These are phyloP conservation scores for Amphirosellinia nigrospora DNA, from an alignment of 495 filamentous ascomycete species.

Conservation along the genomic window DNA sequence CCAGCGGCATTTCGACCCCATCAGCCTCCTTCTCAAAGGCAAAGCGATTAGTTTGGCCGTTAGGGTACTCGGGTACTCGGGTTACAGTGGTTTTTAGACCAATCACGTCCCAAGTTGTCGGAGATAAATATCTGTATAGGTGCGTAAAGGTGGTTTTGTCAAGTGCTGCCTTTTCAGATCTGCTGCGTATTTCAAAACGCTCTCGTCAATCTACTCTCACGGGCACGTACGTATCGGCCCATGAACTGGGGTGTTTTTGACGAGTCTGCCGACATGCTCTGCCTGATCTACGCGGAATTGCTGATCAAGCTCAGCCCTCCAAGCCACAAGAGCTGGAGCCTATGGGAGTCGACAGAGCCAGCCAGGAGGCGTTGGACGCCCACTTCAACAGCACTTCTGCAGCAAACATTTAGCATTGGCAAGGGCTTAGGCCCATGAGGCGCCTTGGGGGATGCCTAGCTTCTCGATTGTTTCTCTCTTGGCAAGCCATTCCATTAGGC, in stretches of 20 bases:
- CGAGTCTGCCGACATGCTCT: not conserved
- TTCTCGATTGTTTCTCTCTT: slow-evolving; percentile 9
- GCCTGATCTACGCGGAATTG: slow-evolving; percentile 1
- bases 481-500: slow-evolving; percentile 22
- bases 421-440: not conserved
- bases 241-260: slow-evolving; percentile 5
- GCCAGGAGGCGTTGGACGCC: slow-evolving; percentile 14
- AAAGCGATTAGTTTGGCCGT: not conserved
- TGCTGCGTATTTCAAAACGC: slow-evolving; percentile 13
- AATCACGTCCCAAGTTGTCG: not conserved
- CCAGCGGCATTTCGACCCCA: not conserved
- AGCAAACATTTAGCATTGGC: slow-evolving; percentile 18
- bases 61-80: not conserved
- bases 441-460: slow-evolving; percentile 7
- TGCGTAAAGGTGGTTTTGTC: not conserved
- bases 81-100: not conserved
- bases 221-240: not conserved
- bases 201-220: slow-evolving; percentile 1
- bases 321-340: slow-evolving; percentile 20
- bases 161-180: not conserved
- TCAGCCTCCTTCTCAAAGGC: not conserved
- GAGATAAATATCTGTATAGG: not conserved
- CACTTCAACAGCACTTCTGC: slow-evolving; percentile 18
- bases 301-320: slow-evolving; percentile 25
- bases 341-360: slow-evolving; percentile 8